Percentiles rank a stretch among this genome's conserved stretches.
phyloP scores from a whole-genome alignment of 2,329 filamentous ascomycete species.

The Colletotrichum eleusines region DNA sequence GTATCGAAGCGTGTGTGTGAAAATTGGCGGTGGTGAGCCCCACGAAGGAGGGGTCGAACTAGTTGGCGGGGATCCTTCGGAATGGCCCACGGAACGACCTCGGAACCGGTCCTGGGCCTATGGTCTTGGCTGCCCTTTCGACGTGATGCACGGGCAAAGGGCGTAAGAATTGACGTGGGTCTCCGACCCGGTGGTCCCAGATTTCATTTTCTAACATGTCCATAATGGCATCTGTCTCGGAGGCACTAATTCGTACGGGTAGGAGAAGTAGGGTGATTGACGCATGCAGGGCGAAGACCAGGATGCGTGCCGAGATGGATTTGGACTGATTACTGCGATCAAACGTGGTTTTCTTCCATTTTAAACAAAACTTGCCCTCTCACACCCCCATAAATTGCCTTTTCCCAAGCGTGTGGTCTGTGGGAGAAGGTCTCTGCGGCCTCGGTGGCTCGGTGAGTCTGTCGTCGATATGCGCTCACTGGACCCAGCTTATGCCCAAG shows the following conservation, averaged over 20 bases:
- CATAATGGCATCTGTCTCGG: too few species aligned
- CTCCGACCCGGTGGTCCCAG: neutral
- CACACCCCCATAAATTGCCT: neutral
- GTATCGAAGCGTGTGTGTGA: neutral
- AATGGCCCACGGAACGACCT: neutral
- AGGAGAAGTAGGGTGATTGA: neutral
- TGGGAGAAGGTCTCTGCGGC: neutral
- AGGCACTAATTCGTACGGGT: neutral
- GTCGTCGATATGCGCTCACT: neutral
- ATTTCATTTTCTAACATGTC: neutral
- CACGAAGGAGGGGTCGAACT: neutral
- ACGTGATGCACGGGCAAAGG: neutral
- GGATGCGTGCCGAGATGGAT: too few species aligned
- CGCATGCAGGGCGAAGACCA: neutral
- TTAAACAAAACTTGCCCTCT: too few species aligned
- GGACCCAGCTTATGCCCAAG: neutral
- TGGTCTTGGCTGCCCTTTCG: neutral
- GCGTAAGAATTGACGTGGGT: neutral
- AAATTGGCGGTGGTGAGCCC: slow-evolving; percentile 1
- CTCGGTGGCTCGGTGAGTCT: neutral
- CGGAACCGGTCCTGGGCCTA: neutral
- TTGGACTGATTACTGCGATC: neutral
- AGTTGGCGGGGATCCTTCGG: slow-evolving; percentile 2
- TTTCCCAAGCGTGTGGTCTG: neutral
- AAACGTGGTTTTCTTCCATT: neutral